Evolutionary conservation across 2,329 filamentous ascomycete genomes (phyloP).

Genomic region (Xylaria digitata): DNA sequence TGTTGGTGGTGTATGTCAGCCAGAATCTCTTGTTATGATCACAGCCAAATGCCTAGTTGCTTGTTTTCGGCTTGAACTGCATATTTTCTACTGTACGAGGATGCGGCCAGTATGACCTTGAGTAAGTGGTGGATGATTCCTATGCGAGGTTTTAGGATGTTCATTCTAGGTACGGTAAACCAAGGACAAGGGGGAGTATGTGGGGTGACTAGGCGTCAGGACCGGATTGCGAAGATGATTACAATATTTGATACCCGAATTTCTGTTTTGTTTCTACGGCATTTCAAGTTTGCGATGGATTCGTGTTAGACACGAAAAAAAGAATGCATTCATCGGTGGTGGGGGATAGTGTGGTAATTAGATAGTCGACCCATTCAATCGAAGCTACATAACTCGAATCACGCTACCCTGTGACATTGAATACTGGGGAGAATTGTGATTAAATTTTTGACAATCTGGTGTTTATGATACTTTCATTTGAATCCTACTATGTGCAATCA

Average conservation of each 20-base stretch:
- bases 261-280: slow-evolving; percentile 13
- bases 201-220: slow-evolving; percentile 28
- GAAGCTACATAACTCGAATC: background rate
- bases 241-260: slow-evolving; percentile 40
- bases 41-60: slow-evolving; percentile 1
- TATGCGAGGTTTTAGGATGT: slow-evolving; percentile 9
- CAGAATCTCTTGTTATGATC: background rate
- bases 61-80: slow-evolving; percentile 1
- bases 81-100: slow-evolving; percentile 14
- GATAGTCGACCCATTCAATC: slow-evolving; percentile 9
- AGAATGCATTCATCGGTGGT: background rate
- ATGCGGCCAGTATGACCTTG: background rate
- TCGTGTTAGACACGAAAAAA: background rate
- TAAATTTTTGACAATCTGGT: slow-evolving; percentile 4
- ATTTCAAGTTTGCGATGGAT: slow-evolving; percentile 2
- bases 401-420: background rate
- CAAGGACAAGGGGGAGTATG: slow-evolving; percentile 18
- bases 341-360: background rate
- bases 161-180: slow-evolving; percentile 14
- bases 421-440: slow-evolving; percentile 6
- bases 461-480: background rate
- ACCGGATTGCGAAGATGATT: slow-evolving; percentile 29
- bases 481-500: background rate
- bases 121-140: slow-evolving; percentile 5
- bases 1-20: slow-evolving; percentile 1